Conservation (phyloP, 306 rosid genomes). For the Mimosa pudica region DNA sequence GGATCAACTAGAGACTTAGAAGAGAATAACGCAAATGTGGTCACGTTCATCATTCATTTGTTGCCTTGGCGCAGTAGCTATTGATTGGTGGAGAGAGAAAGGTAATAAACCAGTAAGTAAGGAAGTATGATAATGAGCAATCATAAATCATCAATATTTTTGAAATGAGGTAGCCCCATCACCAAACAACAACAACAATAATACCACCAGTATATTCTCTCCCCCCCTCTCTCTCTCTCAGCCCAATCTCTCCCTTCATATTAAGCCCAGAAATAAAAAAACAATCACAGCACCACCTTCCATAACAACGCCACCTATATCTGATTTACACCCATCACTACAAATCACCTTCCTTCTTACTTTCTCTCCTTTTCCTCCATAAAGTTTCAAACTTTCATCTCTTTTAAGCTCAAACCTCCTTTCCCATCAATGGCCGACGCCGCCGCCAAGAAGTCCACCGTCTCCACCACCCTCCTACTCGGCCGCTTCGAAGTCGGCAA, state of each 20-base stretch:
- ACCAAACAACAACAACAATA: background rate
- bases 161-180: background rate
- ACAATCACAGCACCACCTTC: slow-evolving; percentile 29
- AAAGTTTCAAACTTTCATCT: background rate
- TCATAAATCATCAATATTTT: background rate
- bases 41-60: no score
- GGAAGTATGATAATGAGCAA: background rate
- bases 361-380: background rate
- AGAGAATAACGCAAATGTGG: no score
- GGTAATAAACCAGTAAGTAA: no score
- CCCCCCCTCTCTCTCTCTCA: slow-evolving; percentile 15
- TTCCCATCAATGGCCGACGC: slow-evolving; percentile 51
- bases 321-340: slow-evolving; percentile 32
- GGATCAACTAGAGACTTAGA: no score
- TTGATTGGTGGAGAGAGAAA: no score
- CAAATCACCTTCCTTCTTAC: slow-evolving; percentile 8
- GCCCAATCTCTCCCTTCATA: background rate
- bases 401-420: background rate
- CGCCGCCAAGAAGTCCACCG: background rate
- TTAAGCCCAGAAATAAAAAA: slow-evolving; percentile 11
- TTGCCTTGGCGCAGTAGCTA: background rate
- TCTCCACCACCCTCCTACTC: background rate
- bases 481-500: background rate
- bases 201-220: slow-evolving; percentile 39
- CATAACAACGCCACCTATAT: no score